phyloP scores from a whole-genome alignment of 306 rosid species.

The Gynostemma pentaphyllum region DNA sequence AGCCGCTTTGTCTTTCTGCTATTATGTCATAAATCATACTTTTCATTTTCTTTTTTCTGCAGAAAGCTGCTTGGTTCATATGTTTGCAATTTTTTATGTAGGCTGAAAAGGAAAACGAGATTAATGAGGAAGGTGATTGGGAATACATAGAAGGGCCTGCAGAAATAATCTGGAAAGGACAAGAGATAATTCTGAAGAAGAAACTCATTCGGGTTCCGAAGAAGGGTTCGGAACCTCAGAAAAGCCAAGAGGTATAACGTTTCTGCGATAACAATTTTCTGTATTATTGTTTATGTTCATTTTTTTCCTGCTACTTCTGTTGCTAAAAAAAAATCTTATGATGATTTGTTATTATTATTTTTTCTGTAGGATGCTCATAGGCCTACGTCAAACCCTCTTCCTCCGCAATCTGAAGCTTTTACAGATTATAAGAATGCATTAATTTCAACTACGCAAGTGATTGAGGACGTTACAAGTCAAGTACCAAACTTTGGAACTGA shows the following conservation, averaged over 20 bases:
- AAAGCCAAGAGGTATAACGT: slow-evolving; percentile 24
- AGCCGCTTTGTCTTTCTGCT: neutral
- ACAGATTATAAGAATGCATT: slow-evolving; percentile 22
- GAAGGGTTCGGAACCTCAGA: slow-evolving; percentile 16
- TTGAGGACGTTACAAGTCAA: slow-evolving; percentile 50
- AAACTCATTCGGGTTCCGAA: slow-evolving; percentile 45
- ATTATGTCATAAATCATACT: neutral
- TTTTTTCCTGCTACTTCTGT: neutral
- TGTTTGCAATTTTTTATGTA: slow-evolving; percentile 13
- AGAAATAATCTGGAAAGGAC: slow-evolving; percentile 75
- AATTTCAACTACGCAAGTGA: slow-evolving; percentile 15
- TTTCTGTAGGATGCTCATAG: slow-evolving; percentile 31
- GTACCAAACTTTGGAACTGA: slow-evolving; percentile 88
- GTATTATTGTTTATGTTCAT: neutral
- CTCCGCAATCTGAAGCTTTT: slow-evolving; percentile 55
- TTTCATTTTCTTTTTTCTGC: neutral
- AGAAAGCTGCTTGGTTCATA: neutral
- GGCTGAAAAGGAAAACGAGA: slow-evolving; percentile 23
- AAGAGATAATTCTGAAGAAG: slow-evolving; percentile 69
- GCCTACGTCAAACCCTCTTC: slow-evolving; percentile 84
- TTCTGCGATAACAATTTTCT: neutral
- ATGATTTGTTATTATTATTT: neutral
- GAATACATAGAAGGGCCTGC: slow-evolving; percentile 67
- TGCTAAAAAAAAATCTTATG: neutral
- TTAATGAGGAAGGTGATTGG: slow-evolving; percentile 27